Evolutionary conservation across 352 stramenopile species (phyloP), one percentile per base, ranked within the genome.

Genomic region (Elongisporangium anandrum): DNA sequence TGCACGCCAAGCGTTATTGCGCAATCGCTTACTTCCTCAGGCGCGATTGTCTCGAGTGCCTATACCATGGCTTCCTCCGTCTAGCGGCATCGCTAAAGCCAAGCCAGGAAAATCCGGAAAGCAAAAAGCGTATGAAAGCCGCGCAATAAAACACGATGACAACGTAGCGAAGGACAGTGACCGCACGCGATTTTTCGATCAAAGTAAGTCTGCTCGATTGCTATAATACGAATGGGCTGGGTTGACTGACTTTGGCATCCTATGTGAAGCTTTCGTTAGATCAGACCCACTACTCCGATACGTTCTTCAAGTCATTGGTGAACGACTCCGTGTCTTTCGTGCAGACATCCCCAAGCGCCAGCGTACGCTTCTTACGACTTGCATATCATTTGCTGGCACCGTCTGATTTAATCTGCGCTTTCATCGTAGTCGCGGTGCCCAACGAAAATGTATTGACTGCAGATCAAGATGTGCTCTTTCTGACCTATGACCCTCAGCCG

Each of bases 391-490:
- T 20, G 15, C 39, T 56, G 24, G n/a, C 23, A 13, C 15, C 2
- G 21, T 21, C 34, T 61, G 9, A 63, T 16, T 54, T 50, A 19
- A 53, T 52, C 8, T 59, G 22, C 50, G 8, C 17, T 50, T 55
- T 6, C 5, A 41, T 56, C 20, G 1, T 61, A 15, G 29, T 49
- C 73, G 72, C 61, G 34, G 48, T 52, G 4, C 56, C 63, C 29
- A 45, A 34, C 9, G 21, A 64, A 61, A 23, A 73, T 57, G 48
- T 38, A 70, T 17, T 39, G 60, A 3, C 66, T 13, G 13, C 60
- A 3, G 77, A 86, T 29, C 68, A 90, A 56, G 80, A 90, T 34
- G 74, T 85, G 2, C 49, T 90, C 1, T 90, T 79, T 34, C 68
- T 90, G 12, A 41, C 69, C 12, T 78, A 77, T 23, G 68, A 73